Conservation (phyloP, 225 moss, liverwort and hornwort genomes). For the Marchantia polymorpha region DNA sequence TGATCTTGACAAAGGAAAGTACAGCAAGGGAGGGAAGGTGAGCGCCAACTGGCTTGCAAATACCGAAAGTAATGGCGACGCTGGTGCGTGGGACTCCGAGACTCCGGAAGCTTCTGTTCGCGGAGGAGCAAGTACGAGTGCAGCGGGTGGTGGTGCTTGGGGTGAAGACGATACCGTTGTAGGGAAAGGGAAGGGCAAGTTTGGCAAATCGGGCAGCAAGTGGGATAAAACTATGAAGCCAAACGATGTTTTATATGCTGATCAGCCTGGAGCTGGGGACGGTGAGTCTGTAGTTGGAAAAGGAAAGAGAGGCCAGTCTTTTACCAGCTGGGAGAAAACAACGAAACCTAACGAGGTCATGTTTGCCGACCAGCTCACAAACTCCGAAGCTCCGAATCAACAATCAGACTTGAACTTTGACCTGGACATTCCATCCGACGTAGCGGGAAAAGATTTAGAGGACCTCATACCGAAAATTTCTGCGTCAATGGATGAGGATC, state of each 20-base stretch:
- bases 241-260: constrained; percentile 10
- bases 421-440: neutral
- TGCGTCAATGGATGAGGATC: neutral
- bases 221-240: neutral
- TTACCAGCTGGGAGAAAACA: neutral
- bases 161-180: neutral
- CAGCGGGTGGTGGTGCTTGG: neutral
- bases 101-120: neutral
- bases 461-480: neutral
- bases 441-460: neutral
- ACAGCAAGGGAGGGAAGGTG: neutral
- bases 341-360: neutral
- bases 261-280: neutral
- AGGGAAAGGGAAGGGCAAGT: constrained; percentile 21
- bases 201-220: neutral
- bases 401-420: neutral
- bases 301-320: neutral
- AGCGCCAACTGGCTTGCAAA: constrained; percentile 22
- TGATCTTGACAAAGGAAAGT: constrained; percentile 9
- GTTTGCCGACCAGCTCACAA: neutral
- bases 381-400: neutral
- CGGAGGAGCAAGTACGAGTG: constrained; percentile 5
- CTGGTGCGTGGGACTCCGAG: neutral
- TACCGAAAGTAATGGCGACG: constrained; percentile 8
- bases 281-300: neutral